These are phyloP conservation scores for Dalbergia oliveri DNA, from an alignment of 306 rosid species.

Conservation along the genomic window DNA sequence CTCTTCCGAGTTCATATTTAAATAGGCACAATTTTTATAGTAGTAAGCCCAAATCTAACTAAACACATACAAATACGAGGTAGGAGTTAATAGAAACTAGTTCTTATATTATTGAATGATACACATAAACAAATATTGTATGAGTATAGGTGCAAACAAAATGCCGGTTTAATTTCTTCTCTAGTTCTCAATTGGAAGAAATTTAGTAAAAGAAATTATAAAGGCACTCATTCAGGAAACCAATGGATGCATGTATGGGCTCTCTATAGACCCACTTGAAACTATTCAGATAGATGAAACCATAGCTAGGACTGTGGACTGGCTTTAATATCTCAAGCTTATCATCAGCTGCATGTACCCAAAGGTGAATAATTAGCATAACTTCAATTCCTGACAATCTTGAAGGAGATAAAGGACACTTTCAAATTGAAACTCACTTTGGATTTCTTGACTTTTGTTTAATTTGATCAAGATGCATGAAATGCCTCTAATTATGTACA, in stretches of 20 bases:
- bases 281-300: constrained; percentile 6
- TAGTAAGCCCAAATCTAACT: background rate
- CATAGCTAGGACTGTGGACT: background rate
- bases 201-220: background rate
- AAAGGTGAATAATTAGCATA: background rate
- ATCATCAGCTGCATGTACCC: constrained; percentile 34
- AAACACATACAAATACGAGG: constrained; percentile 9
- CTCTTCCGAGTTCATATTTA: background rate
- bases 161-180: background rate
- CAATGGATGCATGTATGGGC: background rate
- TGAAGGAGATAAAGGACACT: too few species aligned
- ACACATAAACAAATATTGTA: background rate
- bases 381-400: too few species aligned
- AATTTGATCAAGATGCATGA: too few species aligned
- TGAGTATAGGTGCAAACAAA: background rate
- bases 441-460: too few species aligned
- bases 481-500: too few species aligned
- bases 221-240: constrained; percentile 27
- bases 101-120: background rate
- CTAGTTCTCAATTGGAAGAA: constrained; percentile 19
- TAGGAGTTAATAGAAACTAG: constrained; percentile 9
- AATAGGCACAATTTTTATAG: background rate
- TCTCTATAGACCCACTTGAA: constrained; percentile 23
- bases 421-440: too few species aligned
- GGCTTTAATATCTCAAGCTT: background rate